Conservation (phyloP, 2,329 filamentous ascomycete species). For the Aspergillus tamarii region DNA sequence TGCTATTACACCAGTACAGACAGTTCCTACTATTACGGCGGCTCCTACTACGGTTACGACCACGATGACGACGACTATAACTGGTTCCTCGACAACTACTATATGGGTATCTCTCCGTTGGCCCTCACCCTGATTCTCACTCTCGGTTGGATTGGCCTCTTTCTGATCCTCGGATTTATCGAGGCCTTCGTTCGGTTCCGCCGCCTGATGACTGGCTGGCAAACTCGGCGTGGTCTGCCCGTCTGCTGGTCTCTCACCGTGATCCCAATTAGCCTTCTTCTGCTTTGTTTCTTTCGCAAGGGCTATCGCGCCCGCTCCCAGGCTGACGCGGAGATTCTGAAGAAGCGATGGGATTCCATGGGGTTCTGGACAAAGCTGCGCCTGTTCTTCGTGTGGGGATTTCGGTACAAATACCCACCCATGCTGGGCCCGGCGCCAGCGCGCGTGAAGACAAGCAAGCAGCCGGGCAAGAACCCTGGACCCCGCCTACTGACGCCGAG, state of each 20-base stretch:
- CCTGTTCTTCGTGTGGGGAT: slow-evolving; percentile 35
- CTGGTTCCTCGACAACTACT: slow-evolving; percentile 29
- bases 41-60: slow-evolving; percentile 17
- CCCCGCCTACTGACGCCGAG: slow-evolving; percentile 24
- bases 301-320: slow-evolving; percentile 33
- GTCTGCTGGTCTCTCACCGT: slow-evolving; percentile 32
- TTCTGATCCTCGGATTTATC: slow-evolving; percentile 32
- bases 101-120: slow-evolving; percentile 27
- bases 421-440: slow-evolving; percentile 33
- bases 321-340: slow-evolving; percentile 29
- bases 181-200: slow-evolving; percentile 37
- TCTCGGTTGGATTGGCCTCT: slow-evolving; percentile 32
- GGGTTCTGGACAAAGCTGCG: slow-evolving; percentile 28
- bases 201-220: slow-evolving; percentile 38
- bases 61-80: slow-evolving; percentile 15
- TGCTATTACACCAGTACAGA: slow-evolving; percentile 18
- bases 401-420: slow-evolving; percentile 33
- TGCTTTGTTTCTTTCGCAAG: slow-evolving; percentile 29
- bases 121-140: slow-evolving; percentile 29
- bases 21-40: background rate
- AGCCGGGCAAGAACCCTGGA: slow-evolving; percentile 24
- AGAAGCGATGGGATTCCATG: slow-evolving; percentile 31
- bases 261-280: slow-evolving; percentile 26
- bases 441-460: slow-evolving; percentile 24
- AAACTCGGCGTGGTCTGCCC: slow-evolving; percentile 36